Percentiles rank a stretch among this genome's conserved stretches.
Conservation (phyloP, 2,329 filamentous ascomycete genomes). For the Xenosphaeropsis pyriputrescens region DNA sequence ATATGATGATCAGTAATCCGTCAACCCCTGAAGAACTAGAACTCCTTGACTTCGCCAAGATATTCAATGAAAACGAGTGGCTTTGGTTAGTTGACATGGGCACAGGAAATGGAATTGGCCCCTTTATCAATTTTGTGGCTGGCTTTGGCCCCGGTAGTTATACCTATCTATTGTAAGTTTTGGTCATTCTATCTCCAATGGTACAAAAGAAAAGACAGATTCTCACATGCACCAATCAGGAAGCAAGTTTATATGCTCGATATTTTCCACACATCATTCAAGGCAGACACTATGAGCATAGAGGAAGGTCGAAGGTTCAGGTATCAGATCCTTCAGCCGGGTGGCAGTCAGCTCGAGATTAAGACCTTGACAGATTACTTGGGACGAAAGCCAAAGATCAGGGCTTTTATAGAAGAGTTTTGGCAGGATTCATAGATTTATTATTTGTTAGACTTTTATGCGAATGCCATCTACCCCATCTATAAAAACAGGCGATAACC, state of each 20-base stretch:
- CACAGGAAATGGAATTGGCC: background rate
- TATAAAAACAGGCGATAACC: too few relatives aligned
- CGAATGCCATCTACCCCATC: too few relatives aligned
- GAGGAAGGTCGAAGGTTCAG: constrained; percentile 54
- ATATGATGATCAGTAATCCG: background rate
- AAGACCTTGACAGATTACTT: constrained; percentile 60
- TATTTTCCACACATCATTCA: background rate
- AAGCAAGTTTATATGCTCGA: background rate
- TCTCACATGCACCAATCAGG: background rate
- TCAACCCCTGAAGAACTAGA: background rate
- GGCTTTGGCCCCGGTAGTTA: background rate
- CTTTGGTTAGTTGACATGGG: background rate
- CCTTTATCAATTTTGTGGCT: background rate
- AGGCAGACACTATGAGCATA: background rate
- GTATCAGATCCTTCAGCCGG: constrained; percentile 58
- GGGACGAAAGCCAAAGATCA: constrained; percentile 57
- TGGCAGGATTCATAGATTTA: constrained; percentile 23
- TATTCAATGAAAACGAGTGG: background rate
- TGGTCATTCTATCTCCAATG: too few relatives aligned
- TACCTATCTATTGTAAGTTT: background rate
- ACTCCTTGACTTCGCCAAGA: background rate
- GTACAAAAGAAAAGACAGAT: too few relatives aligned
- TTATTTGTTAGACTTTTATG: too few relatives aligned
- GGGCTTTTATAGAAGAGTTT: constrained; percentile 64
- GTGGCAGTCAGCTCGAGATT: constrained; percentile 66